Evolutionary conservation across 2,329 filamentous ascomycete genomes (phyloP).

Genomic region (Ophiognomonia clavigignenti-juglandacearum): DNA sequence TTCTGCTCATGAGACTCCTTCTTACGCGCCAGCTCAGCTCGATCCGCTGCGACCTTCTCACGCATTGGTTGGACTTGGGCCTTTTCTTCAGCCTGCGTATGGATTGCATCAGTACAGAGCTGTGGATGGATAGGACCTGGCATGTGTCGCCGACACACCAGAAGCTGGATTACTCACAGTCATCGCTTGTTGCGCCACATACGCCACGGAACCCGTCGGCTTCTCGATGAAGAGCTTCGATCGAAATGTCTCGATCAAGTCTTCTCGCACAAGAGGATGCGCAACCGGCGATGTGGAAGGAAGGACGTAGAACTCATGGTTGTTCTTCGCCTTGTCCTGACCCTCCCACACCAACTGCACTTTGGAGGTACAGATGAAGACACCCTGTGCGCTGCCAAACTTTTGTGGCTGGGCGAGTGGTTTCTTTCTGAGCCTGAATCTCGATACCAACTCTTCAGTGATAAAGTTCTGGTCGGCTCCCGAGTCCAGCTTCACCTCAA

Average conservation of each 20-base stretch:
- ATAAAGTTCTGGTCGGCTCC: not conserved
- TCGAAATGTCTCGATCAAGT: not conserved
- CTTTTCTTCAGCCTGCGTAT: not conserved
- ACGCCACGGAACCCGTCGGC: not conserved
- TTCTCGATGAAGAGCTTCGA: not conserved
- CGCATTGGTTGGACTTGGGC: not conserved
- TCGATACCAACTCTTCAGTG: not conserved
- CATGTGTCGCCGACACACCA: too few species aligned
- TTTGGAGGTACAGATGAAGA: not conserved
- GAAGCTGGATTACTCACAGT: conserved; percentile 25
- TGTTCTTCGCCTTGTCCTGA: not conserved
- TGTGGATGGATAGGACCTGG: too few species aligned
- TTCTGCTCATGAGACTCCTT: not conserved
- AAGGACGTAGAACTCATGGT: not conserved
- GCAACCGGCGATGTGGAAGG: not conserved
- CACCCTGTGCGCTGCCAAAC: not conserved
- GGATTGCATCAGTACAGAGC: too few species aligned
- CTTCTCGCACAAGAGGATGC: not conserved
- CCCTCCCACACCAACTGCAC: conserved; percentile 1
- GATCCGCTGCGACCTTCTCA: not conserved
- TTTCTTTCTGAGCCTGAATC: not conserved
- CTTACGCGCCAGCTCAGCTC: not conserved
- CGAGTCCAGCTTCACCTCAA: conserved; percentile 1
- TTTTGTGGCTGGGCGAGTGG: not conserved
- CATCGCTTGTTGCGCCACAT: not conserved